Base-by-base conservation (phyloP, 371 early-diverging fungal genomes). In the Mortierella sp. region DNA sequence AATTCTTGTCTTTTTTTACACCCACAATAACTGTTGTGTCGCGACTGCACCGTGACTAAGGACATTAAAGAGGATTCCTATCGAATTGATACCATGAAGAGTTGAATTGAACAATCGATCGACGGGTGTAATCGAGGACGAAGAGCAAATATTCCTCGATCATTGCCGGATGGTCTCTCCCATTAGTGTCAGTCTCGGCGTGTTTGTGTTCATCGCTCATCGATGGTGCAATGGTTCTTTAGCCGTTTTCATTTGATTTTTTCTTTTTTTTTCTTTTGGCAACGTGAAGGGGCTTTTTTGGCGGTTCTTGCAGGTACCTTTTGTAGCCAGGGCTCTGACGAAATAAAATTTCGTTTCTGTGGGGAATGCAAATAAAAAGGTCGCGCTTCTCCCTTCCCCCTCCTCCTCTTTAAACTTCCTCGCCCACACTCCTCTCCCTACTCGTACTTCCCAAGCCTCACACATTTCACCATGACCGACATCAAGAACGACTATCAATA, bases 401-500 rank as follows among this genome's bases (percentile, higher is more conserved):
- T 47, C 40, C 17, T 7, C 56, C 9, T 56, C 34, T 53, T 45
- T 53, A 13, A 31, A 35, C 15, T 53, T 54, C 42, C 32, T 55
- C 57, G 31, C 59, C 17, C 34, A n/a, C 22, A 3, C 61, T 29
- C 29, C 42, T 47, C 31, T n/a, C 45, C 26, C 53, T 26, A 17
- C 59, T 34, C 45, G 45, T 28, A 22, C 47, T 64, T 28, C 45
- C 56, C 51, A 23, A 61, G 19, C 26, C 19, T 17, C 37, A 34
- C 55, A 59, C 66, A 22, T 64, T 43, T 47, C 60, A 28, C 58
- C 54, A 75, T 74, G 75, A 71, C 75, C 43, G 68, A 80, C 22
- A 83, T 70, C 79, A 76, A 79, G 64, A 66, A 78, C 64, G 86
- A 85, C 61, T 90, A 90, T 79, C 66, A 80, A 58, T 94, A 95